Evolutionary conservation across 179 eudicot species (phyloP).

Genomic region (Pouteria campechiana): DNA sequence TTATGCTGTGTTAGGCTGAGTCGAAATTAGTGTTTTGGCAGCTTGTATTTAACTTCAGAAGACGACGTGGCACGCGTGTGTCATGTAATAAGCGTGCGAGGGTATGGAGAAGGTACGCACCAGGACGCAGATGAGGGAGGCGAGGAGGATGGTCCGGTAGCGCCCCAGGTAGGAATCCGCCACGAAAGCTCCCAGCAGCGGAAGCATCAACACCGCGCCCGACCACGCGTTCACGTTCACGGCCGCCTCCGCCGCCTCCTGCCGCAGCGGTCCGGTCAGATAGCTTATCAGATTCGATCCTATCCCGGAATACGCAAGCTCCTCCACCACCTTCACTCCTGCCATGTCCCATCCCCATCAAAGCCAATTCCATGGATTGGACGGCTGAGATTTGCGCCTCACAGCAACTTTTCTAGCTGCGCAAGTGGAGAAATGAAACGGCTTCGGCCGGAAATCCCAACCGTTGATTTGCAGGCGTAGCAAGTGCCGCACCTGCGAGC

Average conservation of each 20-base stretch:
- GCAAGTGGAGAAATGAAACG: too few species aligned
- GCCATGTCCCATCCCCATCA: not conserved
- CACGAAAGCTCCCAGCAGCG: conserved; percentile 46
- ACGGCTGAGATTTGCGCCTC: too few species aligned
- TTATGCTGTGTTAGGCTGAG: too few species aligned
- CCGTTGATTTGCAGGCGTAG: too few species aligned
- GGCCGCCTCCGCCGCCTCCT: conserved; percentile 51
- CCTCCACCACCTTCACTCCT: conserved; percentile 61
- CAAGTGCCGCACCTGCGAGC: too few species aligned
- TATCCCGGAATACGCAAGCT: conserved; percentile 44
- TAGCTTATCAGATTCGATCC: conserved; percentile 40
- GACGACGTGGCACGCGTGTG: too few species aligned
- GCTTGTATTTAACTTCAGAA: too few species aligned
- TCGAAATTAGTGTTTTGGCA: too few species aligned
- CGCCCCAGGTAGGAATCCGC: conserved; percentile 54
- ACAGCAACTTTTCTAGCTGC: too few species aligned
- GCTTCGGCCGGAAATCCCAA: not conserved
- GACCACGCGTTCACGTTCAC: conserved; percentile 46
- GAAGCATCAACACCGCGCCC: conserved; percentile 26
- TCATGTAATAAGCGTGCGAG: too few species aligned
- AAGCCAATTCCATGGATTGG: not conserved
- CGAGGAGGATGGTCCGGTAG: conserved; percentile 28
- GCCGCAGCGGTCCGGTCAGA: conserved; percentile 38
- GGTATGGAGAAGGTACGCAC: conserved; percentile 20
- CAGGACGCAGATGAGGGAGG: conserved; percentile 42